A percentile compares a stretch with the other conserved stretches of the same genome.
Evolutionary conservation across 2,329 filamentous ascomycete genomes (phyloP).

Genomic region (Metarhizium guizhouense): DNA sequence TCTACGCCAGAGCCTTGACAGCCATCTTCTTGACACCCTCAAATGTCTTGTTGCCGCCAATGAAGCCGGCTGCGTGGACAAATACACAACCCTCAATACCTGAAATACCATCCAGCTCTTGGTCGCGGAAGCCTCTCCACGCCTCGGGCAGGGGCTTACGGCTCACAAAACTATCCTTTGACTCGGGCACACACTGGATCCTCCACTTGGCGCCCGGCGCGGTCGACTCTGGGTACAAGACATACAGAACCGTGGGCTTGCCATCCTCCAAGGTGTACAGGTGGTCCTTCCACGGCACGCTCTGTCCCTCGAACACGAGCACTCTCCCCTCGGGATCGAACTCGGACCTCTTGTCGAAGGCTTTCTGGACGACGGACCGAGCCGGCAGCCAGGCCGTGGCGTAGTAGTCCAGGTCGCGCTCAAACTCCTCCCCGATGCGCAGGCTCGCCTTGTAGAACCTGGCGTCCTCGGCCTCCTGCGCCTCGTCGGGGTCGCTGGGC

Average conservation of each 20-base stretch:
- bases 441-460: constrained; percentile 69
- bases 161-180: constrained; percentile 81
- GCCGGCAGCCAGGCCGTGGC: constrained; percentile 78
- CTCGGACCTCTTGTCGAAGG: constrained; percentile 60
- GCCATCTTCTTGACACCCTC: constrained; percentile 86
- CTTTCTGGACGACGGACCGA: constrained; percentile 64
- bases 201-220: constrained; percentile 77
- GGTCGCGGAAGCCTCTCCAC: constrained; percentile 87
- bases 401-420: constrained; percentile 70
- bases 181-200: constrained; percentile 81
- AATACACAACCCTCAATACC: constrained; percentile 74
- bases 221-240: constrained; percentile 81
- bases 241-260: constrained; percentile 61
- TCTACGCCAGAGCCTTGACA: constrained; percentile 53
- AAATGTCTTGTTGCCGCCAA: constrained; percentile 87
- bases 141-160: constrained; percentile 82
- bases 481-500: constrained; percentile 39
- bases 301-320: constrained; percentile 66
- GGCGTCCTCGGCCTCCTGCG: constrained; percentile 69
- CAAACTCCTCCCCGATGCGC: constrained; percentile 86
- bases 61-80: constrained; percentile 90
- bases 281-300: constrained; percentile 94
- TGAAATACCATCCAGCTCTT: constrained; percentile 65
- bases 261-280: constrained; percentile 75
- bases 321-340: constrained; percentile 69